Evolutionary conservation across 1,284 basidiomycete species (phyloP).

Genomic region (Blastosporella zonata): DNA sequence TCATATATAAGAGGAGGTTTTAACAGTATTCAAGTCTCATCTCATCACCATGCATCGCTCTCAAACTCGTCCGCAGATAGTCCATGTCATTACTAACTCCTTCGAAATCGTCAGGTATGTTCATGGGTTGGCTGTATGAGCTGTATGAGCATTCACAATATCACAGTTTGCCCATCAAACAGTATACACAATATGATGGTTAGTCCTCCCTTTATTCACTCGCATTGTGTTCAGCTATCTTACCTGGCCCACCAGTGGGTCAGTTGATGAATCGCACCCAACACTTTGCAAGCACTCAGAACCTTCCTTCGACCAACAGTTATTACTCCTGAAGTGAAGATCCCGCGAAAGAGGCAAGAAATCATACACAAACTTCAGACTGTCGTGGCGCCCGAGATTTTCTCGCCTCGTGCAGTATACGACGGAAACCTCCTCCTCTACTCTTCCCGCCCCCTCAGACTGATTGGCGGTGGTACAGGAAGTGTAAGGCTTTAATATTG

Average conservation of each 20-base stretch:
- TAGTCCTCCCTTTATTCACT: background rate
- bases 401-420: constrained; percentile 16
- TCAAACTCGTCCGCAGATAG: constrained; percentile 8
- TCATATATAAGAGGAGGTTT: background rate
- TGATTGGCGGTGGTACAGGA: constrained; percentile 7
- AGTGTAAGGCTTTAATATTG: constrained; percentile 7
- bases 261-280: background rate
- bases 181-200: constrained; percentile 17
- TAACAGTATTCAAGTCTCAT: background rate
- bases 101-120: constrained; percentile 12
- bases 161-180: constrained; percentile 14
- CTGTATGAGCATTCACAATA: background rate
- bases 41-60: constrained; percentile 2
- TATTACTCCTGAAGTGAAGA: constrained; percentile 10
- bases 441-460: constrained; percentile 5
- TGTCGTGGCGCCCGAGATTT: constrained; percentile 10
- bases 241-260: constrained; percentile 3
- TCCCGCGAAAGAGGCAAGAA: constrained; percentile 13
- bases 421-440: constrained; percentile 13
- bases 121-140: background rate
- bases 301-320: background rate
- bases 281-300: background rate
- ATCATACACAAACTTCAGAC: constrained; percentile 15
- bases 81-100: constrained; percentile 12
- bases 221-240: background rate